phyloP scores from a whole-genome alignment of 1,284 basidiomycete species.

The Heterobasidion occidentale region DNA sequence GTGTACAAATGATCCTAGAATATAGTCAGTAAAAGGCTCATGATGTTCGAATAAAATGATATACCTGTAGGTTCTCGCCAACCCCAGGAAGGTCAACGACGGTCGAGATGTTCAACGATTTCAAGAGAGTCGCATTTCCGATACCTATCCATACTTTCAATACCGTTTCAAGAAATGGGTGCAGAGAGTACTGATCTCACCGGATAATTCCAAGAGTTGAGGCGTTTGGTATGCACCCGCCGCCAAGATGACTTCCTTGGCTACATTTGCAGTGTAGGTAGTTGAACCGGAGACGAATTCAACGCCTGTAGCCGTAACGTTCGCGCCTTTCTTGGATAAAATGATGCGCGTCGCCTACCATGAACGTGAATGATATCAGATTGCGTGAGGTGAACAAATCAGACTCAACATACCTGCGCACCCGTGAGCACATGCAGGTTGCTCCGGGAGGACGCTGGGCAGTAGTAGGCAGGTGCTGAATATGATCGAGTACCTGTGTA shows the following conservation, averaged over 20 bases:
- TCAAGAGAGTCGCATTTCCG: not conserved
- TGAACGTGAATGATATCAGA: too few species aligned
- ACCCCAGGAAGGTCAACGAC: not conserved
- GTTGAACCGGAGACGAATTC: not conserved
- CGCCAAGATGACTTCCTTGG: conserved; percentile 12
- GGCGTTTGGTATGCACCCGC: conserved; percentile 7
- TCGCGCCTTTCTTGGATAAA: too few species aligned
- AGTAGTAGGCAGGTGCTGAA: not conserved
- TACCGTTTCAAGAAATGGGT: conserved; percentile 1
- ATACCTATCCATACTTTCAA: not conserved
- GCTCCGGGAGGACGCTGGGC: not conserved
- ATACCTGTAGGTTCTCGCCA: not conserved
- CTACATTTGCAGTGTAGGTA: not conserved
- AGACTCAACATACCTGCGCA: not conserved
- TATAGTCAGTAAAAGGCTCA: not conserved
- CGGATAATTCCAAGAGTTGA: not conserved
- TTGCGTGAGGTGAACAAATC: too few species aligned
- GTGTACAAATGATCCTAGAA: not conserved
- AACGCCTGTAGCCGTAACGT: not conserved
- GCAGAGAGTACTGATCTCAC: not conserved
- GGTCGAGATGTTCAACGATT: not conserved
- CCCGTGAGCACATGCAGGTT: not conserved
- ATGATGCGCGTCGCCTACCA: too few species aligned
- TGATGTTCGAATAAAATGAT: not conserved
- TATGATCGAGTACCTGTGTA: not conserved